Evolutionary conservation across 78 protist species (phyloP), one percentile per base, ranked within the genome.

Genomic region (Cavenderia fasciculata): DNA sequence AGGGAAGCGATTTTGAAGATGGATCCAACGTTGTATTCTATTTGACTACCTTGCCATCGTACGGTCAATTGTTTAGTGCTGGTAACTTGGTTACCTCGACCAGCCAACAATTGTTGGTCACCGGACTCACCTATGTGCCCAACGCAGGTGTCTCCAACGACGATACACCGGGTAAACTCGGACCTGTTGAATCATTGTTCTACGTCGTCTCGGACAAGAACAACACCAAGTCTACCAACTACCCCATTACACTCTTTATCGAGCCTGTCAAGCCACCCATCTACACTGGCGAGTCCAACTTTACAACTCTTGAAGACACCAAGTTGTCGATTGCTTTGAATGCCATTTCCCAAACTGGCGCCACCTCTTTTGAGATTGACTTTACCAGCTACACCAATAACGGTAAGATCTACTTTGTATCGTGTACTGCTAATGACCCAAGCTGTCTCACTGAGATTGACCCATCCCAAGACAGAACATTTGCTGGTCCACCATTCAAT

Each of bases 101-200:
- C 2, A 5, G 19, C 72, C 40, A 4, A 33, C 6, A 33, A 43
- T 4, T 4, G 4, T 11, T 66, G 38, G 0, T 36, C 49, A 19
- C 2, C 7, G 8, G 38, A 16, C 1, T 57, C 1, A 44, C 23
- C 12, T 75, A 75, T 11, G 38, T 34, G 7, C 86, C 86, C 47
- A 33, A 25, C 38, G 0, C 4, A 12, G 72, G 59, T 41, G 12
- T 23, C 2, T 75, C 86, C 0, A 29, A 75, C 54, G 56, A 29
- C 44, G 72, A 75, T 14, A 59, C 33, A 1, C 41, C 70, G 38
- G 29, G 38, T 33, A 51, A 75, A 21, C 44, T 44, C 8, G 86
- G 86, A 2, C 86, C 86, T 59, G 29, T 65, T 12, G 86, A 75
- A 34, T 19, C 52, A 5, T 19, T 75, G 34, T 14, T 10, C 16